A percentile compares a stretch with the other conserved stretches of the same genome.
Evolutionary conservation across 495 filamentous ascomycete species (phyloP).

Genomic region (Penicillium diatomitis): DNA sequence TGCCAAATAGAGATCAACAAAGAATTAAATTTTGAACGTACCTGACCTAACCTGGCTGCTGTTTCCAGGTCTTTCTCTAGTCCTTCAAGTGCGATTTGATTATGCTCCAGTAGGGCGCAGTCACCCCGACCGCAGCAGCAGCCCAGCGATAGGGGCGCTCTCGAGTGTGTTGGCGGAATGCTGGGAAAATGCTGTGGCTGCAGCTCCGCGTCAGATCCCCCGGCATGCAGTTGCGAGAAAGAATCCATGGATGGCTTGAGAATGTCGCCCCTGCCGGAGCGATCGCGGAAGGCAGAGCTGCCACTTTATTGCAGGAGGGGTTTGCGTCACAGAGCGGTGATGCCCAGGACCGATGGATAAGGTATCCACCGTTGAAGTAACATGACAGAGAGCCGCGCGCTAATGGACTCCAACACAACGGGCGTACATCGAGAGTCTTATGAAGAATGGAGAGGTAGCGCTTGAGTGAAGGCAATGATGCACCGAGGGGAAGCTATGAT

Average conservation of each 20-base stretch:
- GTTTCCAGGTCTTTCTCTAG: constrained; percentile 79
- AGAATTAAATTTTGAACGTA: constrained; percentile 31
- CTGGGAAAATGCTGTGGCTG: constrained; percentile 12
- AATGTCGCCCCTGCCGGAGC: constrained; percentile 17
- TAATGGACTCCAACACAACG: too few species aligned
- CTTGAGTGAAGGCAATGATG: too few species aligned
- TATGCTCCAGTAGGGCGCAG: constrained; percentile 73
- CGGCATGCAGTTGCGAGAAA: constrained; percentile 15
- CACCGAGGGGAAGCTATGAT: too few species aligned
- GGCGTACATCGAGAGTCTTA: too few species aligned
- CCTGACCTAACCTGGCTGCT: constrained; percentile 83
- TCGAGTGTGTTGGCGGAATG: constrained; percentile 31
- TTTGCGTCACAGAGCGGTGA: too few species aligned
- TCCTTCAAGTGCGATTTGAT: constrained; percentile 64
- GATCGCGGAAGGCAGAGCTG: constrained; percentile 1
- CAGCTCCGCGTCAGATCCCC: constrained; percentile 12
- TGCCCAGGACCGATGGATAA: too few species aligned
- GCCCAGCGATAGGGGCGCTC: constrained; percentile 22
- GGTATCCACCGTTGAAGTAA: too few species aligned
- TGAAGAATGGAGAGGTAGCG: too few species aligned
- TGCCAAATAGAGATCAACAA: constrained; percentile 1
- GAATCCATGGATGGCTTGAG: constrained; percentile 26
- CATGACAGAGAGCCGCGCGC: too few species aligned
- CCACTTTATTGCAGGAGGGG: too few species aligned
- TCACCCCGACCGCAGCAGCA: constrained; percentile 83